A percentile compares a stretch with the other conserved stretches of the same genome.
Conservation (phyloP, 371 early-diverging fungal species). For the Massospora cicadina region DNA sequence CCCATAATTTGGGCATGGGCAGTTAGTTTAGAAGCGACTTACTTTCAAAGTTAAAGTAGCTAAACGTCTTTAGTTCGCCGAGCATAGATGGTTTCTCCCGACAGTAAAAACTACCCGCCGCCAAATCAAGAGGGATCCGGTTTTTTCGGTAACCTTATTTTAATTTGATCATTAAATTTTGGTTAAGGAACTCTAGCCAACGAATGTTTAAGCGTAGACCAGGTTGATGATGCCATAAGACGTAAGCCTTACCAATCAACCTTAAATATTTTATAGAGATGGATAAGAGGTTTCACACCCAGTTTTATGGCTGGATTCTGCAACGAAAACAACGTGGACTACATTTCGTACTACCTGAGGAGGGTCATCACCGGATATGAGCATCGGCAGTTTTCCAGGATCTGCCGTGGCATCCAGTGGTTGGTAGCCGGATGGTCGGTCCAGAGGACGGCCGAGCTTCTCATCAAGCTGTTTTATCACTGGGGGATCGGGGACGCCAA, state of each 20-base stretch:
- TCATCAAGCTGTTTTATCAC: conserved; percentile 13
- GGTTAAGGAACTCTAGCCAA: neutral
- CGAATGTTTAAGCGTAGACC: conserved; percentile 1
- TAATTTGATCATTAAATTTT: neutral
- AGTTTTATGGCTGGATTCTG: conserved; percentile 12
- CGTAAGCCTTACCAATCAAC: neutral
- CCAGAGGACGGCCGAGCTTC: conserved; percentile 7
- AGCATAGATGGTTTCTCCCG: neutral
- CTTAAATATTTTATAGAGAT: conserved; percentile 6
- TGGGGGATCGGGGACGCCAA: conserved; percentile 11
- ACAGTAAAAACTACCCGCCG: neutral
- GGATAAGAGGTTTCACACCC: conserved; percentile 12
- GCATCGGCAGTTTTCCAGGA: neutral
- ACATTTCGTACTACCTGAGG: conserved; percentile 11
- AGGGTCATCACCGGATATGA: conserved; percentile 7
- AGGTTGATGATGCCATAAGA: conserved; percentile 11
- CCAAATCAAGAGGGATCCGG: neutral
- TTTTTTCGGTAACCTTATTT: neutral
- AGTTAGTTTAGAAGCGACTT: no score
- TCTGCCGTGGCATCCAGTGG: conserved; percentile 9
- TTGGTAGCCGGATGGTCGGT: conserved; percentile 12
- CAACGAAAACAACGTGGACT: conserved; percentile 11
- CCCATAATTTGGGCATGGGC: no score
- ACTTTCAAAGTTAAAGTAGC: no score
- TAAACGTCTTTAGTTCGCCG: no score